Percentiles rank a stretch among this genome's conserved stretches.
Evolutionary conservation across 345 rosid genomes (phyloP).

Genomic region (Camelina neglecta): DNA sequence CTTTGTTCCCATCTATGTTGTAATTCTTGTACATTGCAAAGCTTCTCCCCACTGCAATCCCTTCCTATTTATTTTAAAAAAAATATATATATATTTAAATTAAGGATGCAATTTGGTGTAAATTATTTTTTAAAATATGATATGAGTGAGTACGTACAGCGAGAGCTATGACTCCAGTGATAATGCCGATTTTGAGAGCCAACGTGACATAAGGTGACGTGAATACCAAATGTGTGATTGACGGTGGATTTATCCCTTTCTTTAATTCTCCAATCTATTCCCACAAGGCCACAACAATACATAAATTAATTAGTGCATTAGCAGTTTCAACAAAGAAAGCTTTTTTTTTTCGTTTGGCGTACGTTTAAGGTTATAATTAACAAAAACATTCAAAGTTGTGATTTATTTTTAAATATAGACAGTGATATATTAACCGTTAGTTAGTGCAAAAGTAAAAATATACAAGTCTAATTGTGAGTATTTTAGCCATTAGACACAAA

Average conservation of each 20-base stretch:
- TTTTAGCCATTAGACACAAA: not conserved
- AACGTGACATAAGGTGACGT: constrained; percentile 55
- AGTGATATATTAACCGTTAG: too few species aligned
- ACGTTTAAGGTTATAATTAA: too few species aligned
- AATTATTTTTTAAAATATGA: not conserved
- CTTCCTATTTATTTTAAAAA: constrained; percentile 58
- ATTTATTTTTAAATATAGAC: too few species aligned
- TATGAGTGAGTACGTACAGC: constrained; percentile 56
- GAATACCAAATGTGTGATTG: constrained; percentile 64
- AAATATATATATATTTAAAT: not conserved
- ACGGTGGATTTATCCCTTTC: constrained; percentile 85
- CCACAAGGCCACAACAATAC: not conserved
- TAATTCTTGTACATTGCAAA: constrained; percentile 91
- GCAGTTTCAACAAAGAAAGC: not conserved
- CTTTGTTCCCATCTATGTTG: constrained; percentile 91
- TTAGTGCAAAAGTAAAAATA: not conserved
- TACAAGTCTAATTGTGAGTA: not conserved
- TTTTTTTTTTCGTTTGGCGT: not conserved
- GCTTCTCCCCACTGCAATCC: constrained; percentile 94
- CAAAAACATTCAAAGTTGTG: not conserved
- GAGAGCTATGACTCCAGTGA: constrained; percentile 83
- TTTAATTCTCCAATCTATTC: constrained; percentile 76
- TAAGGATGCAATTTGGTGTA: not conserved
- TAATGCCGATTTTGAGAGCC: constrained; percentile 72
- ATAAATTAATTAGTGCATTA: not conserved